These are phyloP conservation scores for Xylaria arbuscula DNA, from an alignment of 2,329 filamentous ascomycete genomes.

Conservation along the genomic window DNA sequence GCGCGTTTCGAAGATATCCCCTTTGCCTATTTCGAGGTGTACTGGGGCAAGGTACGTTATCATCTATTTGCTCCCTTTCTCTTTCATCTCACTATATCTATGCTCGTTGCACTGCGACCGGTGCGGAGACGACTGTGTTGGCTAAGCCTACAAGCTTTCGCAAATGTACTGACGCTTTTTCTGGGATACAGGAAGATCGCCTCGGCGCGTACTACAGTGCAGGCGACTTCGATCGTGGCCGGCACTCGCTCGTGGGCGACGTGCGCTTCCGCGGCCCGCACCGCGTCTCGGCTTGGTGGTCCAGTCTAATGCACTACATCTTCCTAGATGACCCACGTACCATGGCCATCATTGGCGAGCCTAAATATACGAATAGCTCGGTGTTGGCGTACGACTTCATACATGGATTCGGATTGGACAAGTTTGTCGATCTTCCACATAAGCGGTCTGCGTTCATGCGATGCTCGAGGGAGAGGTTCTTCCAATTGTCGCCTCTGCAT, in stretches of 20 bases:
- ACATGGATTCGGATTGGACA: constrained; percentile 77
- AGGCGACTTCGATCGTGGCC: constrained; percentile 67
- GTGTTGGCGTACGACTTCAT: constrained; percentile 80
- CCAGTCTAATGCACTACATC: constrained; percentile 70
- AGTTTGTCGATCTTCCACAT: constrained; percentile 77
- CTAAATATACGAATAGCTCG: constrained; percentile 75
- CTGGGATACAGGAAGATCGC: constrained; percentile 60
- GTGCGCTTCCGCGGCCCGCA: constrained; percentile 70
- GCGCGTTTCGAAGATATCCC: constrained; percentile 76
- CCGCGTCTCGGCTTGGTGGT: constrained; percentile 71
- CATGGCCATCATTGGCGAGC: constrained; percentile 72
- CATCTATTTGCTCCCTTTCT: neutral
- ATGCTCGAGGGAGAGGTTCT: constrained; percentile 75
- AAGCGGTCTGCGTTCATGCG: constrained; percentile 76
- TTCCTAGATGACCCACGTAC: constrained; percentile 71
- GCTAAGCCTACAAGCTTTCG: neutral
- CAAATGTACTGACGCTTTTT: constrained; percentile 7
- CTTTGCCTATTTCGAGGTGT: constrained; percentile 84
- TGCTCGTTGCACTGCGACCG: constrained; percentile 7
- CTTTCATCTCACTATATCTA: neutral
- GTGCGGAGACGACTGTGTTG: neutral
- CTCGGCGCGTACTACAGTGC: constrained; percentile 67
- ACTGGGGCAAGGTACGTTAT: constrained; percentile 73
- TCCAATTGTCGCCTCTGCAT: constrained; percentile 71
- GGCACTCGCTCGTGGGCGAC: constrained; percentile 69